Conservation (phyloP, 345 rosid species). For the Cardamine resedifolia region DNA sequence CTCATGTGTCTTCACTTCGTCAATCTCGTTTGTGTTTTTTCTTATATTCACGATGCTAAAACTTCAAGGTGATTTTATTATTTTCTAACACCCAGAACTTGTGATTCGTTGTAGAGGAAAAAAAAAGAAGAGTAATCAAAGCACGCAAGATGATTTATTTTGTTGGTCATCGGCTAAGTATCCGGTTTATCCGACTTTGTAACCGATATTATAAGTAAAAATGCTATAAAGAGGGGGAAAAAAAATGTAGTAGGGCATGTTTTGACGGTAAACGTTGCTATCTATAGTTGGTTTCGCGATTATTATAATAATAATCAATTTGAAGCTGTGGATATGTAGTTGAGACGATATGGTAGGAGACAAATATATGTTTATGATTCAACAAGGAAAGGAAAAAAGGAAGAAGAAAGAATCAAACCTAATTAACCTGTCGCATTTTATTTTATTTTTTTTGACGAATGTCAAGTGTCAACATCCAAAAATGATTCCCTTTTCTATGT, state of each 20-base stretch:
- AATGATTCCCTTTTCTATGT: too few relatives aligned
- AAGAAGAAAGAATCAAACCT: background rate
- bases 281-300: background rate
- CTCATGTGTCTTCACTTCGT: conserved; percentile 7
- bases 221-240: too few relatives aligned
- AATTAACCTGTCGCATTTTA: too few relatives aligned
- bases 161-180: too few relatives aligned
- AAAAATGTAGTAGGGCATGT: background rate
- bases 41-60: background rate
- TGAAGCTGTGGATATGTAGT: background rate
- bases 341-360: conserved; percentile 7
- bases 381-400: background rate
- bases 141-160: too few relatives aligned
- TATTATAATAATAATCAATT: background rate
- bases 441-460: too few relatives aligned
- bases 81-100: background rate
- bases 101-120: background rate
- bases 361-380: background rate
- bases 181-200: too few relatives aligned
- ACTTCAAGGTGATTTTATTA: background rate
- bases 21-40: background rate
- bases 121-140: background rate
- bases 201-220: too few relatives aligned
- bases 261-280: background rate
- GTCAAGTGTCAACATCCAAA: too few relatives aligned